Conservation (phyloP, 345 rosid genomes). For the Dimocarpus longan region DNA sequence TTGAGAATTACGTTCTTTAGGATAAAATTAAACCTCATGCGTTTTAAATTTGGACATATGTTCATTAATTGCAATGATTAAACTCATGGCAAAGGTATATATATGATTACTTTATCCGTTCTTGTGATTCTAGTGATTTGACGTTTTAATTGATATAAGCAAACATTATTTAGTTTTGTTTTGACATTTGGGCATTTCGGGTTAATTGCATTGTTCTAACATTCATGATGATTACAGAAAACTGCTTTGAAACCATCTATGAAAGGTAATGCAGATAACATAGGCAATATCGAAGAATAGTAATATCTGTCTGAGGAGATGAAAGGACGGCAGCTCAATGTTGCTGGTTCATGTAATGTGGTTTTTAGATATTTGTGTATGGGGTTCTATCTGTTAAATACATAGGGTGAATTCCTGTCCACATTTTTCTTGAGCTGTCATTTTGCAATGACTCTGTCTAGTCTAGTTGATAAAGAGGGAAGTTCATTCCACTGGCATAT, state of each 20-base stretch:
- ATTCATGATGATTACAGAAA: background rate
- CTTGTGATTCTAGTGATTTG: background rate
- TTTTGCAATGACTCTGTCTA: background rate
- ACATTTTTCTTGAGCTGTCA: background rate
- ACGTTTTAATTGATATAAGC: background rate
- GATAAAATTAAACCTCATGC: background rate
- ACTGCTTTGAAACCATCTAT: background rate
- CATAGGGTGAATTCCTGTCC: background rate
- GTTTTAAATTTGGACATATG: constrained; percentile 1
- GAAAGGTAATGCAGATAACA: background rate
- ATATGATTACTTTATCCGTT: constrained; percentile 8
- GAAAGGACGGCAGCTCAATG: background rate
- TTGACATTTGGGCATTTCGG: constrained; percentile 9
- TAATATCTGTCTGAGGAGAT: background rate
- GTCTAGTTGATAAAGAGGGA: background rate
- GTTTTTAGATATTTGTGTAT: background rate
- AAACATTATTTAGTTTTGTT: background rate
- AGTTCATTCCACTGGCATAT: background rate
- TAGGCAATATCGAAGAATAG: background rate
- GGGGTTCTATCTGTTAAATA: background rate
- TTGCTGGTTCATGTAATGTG: background rate
- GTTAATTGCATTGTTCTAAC: background rate
- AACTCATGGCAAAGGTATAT: background rate
- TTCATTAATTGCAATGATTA: background rate
- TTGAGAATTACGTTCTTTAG: background rate